Conservation (phyloP, 2,329 filamentous ascomycete genomes). For the Remersonia thermophila region DNA sequence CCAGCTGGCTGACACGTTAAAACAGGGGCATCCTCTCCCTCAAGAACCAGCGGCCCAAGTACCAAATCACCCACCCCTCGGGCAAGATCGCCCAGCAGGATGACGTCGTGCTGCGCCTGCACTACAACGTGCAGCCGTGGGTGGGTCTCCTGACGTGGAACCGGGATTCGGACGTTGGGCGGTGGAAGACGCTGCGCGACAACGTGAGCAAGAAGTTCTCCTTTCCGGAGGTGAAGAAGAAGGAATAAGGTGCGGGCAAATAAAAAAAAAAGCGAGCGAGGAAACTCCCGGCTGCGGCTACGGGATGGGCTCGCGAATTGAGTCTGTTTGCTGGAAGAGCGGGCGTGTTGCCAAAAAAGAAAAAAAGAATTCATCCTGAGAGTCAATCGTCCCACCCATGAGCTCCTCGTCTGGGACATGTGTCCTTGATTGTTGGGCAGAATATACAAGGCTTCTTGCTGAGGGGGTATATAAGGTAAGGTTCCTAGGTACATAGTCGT, state of each 20-base stretch:
- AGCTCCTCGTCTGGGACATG: too few species aligned
- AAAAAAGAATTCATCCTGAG: too few species aligned
- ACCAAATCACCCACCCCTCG: constrained; percentile 85
- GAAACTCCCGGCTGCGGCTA: too few species aligned
- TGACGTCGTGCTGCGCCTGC: constrained; percentile 66
- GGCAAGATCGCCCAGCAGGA: constrained; percentile 62
- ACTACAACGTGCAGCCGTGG: constrained; percentile 98
- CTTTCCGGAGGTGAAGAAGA: constrained; percentile 54
- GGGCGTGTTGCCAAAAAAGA: too few species aligned
- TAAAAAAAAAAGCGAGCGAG: background rate
- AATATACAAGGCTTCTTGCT: too few species aligned
- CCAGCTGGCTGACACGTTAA: too few species aligned
- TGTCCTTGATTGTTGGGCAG: too few species aligned
- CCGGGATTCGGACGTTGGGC: constrained; percentile 39
- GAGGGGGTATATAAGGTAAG: too few species aligned
- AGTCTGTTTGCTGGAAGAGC: too few species aligned
- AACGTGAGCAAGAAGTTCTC: constrained; percentile 53
- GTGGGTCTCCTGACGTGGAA: constrained; percentile 83
- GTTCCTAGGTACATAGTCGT: too few species aligned
- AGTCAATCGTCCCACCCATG: too few species aligned
- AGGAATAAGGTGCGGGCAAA: constrained; percentile 25
- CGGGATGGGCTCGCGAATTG: too few species aligned
- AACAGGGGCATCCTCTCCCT: constrained; percentile 60
- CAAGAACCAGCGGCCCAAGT: constrained; percentile 82
- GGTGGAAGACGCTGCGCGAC: constrained; percentile 53